Conservation (phyloP, 2,329 filamentous ascomycete genomes). For the Arachnomyces sp. region DNA sequence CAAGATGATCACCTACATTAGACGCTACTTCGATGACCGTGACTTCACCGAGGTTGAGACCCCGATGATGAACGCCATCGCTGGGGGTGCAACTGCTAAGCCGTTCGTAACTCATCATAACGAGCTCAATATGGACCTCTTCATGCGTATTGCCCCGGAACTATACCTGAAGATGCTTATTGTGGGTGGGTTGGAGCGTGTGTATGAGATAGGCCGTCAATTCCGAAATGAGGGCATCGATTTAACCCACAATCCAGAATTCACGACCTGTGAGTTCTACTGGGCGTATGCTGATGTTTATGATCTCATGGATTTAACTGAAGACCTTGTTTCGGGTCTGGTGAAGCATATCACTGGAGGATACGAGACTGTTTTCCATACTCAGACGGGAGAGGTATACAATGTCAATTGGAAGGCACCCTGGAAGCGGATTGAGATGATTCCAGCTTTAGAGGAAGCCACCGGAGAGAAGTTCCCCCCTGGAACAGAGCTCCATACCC, state of each 20-base stretch:
- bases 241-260: slow-evolving; percentile 95
- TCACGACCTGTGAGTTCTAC: slow-evolving; percentile 97
- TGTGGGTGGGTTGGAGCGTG: slow-evolving; percentile 86
- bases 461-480: slow-evolving; percentile 91
- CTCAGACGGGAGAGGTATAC: slow-evolving; percentile 75
- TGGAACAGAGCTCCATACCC: slow-evolving; percentile 79
- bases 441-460: slow-evolving; percentile 80
- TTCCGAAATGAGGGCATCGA: slow-evolving; percentile 93
- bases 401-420: slow-evolving; percentile 94
- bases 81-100: slow-evolving; percentile 89
- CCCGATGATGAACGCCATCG: slow-evolving; percentile 93
- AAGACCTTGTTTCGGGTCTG: slow-evolving; percentile 82
- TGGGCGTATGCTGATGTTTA: slow-evolving; percentile 87
- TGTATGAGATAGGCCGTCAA: slow-evolving; percentile 91
- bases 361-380: slow-evolving; percentile 79
- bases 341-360: slow-evolving; percentile 83
- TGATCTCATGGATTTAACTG: slow-evolving; percentile 83
- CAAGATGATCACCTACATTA: slow-evolving; percentile 83
- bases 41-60: slow-evolving; percentile 95
- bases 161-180: slow-evolving; percentile 94
- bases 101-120: slow-evolving; percentile 96
- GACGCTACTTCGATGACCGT: slow-evolving; percentile 76
- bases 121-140: slow-evolving; percentile 89
- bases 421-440: slow-evolving; percentile 94
- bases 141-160: slow-evolving; percentile 90